These are phyloP conservation scores for Talaromyces sp. DNA, from an alignment of 2,329 filamentous ascomycete species.

Conservation along the genomic window DNA sequence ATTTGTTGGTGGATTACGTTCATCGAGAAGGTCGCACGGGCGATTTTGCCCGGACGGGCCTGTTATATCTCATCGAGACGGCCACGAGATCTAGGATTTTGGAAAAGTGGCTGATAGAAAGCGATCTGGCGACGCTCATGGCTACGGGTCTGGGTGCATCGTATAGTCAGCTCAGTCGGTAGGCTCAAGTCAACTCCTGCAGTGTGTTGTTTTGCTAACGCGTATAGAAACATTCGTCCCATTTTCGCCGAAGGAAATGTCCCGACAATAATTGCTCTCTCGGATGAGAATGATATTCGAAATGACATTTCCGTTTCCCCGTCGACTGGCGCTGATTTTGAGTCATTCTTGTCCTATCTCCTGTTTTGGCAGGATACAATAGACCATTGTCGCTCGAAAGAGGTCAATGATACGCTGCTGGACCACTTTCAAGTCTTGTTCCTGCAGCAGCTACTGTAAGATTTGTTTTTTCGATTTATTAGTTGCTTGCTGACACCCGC, in stretches of 20 bases:
- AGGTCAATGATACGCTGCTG: slow-evolving; percentile 86
- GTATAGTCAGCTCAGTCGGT: slow-evolving; percentile 64
- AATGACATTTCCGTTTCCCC: slow-evolving; percentile 69
- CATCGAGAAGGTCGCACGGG: slow-evolving; percentile 92
- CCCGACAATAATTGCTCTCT: slow-evolving; percentile 79
- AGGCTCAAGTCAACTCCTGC: slow-evolving; percentile 12
- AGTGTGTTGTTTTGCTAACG: slow-evolving; percentile 1
- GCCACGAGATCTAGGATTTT: slow-evolving; percentile 75
- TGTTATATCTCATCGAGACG: slow-evolving; percentile 93
- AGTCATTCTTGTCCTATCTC: slow-evolving; percentile 90
- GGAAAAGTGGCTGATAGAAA: slow-evolving; percentile 96
- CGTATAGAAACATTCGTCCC: slow-evolving; percentile 69
- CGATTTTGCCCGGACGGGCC: slow-evolving; percentile 88
- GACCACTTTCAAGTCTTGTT: slow-evolving; percentile 98
- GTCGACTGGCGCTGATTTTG: slow-evolving; percentile 81
- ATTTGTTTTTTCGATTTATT: not conserved
- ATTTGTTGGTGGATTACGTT: slow-evolving; percentile 92
- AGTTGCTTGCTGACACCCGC: slow-evolving; percentile 4
- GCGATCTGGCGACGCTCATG: slow-evolving; percentile 94
- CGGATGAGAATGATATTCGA: slow-evolving; percentile 73
- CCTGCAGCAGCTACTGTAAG: slow-evolving; percentile 83
- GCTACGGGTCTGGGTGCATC: slow-evolving; percentile 83
- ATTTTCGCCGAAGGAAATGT: slow-evolving; percentile 65
- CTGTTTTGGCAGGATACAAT: slow-evolving; percentile 98
- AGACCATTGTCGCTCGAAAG: slow-evolving; percentile 86